phyloP scores from a whole-genome alignment of 1,284 basidiomycete species.

The Cystobasidium sp. region DNA sequence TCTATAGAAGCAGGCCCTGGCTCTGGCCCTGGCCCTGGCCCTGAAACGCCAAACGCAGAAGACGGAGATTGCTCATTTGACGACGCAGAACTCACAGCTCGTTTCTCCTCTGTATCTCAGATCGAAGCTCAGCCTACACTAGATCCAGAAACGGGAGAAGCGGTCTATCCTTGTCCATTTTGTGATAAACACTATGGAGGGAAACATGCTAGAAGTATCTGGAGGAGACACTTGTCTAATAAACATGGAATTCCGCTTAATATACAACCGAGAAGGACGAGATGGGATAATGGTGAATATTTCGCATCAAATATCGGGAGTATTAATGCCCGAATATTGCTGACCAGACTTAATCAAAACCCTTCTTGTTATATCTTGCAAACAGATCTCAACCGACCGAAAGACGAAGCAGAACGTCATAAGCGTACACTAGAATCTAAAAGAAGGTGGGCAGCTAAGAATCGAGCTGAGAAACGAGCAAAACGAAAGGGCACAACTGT shows the following conservation, averaged over 20 bases:
- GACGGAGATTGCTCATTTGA: background rate
- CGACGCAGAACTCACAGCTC: constrained; percentile 21
- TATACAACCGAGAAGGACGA: constrained; percentile 61
- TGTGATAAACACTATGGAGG: constrained; percentile 62
- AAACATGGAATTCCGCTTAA: constrained; percentile 63
- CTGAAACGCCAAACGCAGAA: constrained; percentile 1
- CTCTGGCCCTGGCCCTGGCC: background rate
- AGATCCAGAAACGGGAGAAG: constrained; percentile 46
- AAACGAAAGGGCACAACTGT: constrained; percentile 42
- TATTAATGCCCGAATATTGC: background rate
- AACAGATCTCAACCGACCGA: constrained; percentile 61
- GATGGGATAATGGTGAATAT: constrained; percentile 62
- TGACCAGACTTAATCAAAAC: background rate
- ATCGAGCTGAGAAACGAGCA: constrained; percentile 53
- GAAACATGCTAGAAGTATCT: constrained; percentile 63
- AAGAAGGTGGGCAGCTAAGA: constrained; percentile 62
- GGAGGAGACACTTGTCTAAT: constrained; percentile 63
- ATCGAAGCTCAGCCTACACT: constrained; percentile 35
- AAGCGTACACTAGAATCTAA: constrained; percentile 62
- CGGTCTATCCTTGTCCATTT: constrained; percentile 57
- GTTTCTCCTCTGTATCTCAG: constrained; percentile 36
- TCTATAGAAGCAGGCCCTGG: background rate
- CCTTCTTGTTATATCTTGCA: background rate
- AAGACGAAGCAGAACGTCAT: constrained; percentile 60
- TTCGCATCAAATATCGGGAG: background rate